phyloP scores from a whole-genome alignment of 2,329 filamentous ascomycete species.

The Xylariomycetidae sp. region DNA sequence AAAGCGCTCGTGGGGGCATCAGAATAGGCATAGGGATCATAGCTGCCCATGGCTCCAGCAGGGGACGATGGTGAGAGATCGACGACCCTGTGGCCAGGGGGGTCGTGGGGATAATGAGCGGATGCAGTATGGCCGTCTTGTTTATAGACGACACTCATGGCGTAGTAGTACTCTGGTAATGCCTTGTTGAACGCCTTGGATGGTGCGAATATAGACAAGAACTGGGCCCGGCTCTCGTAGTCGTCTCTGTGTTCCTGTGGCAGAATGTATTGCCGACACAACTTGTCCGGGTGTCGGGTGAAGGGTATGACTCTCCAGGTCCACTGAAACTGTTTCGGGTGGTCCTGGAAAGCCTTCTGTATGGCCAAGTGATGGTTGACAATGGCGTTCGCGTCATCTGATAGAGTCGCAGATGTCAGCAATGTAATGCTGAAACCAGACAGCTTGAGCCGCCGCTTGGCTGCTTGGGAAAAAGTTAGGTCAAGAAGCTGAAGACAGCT shows the following conservation, averaged over 20 bases:
- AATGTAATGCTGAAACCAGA: too few species aligned
- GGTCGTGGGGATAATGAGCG: conserved; percentile 42
- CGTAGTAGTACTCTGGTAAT: conserved; percentile 18
- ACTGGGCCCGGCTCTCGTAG: conserved; percentile 35
- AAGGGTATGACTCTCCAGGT: too few species aligned
- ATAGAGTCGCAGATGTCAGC: too few species aligned
- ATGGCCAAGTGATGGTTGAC: too few species aligned
- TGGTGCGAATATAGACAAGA: conserved; percentile 32
- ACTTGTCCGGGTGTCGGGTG: too few species aligned
- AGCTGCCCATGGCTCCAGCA: neutral
- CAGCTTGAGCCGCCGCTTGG: too few species aligned
- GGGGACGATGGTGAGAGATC: conserved; percentile 28
- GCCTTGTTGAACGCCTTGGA: conserved; percentile 19
- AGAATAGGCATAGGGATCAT: neutral
- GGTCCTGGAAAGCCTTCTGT: too few species aligned
- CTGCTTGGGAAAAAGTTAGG: too few species aligned
- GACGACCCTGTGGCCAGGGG: too few species aligned
- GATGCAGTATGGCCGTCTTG: conserved; percentile 44
- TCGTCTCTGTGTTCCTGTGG: conserved; percentile 15
- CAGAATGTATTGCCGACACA: conserved; percentile 22
- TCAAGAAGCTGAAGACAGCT: too few species aligned
- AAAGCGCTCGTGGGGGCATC: conserved; percentile 7
- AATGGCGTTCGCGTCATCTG: too few species aligned
- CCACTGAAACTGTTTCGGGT: too few species aligned
- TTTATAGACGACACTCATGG: conserved; percentile 51